phyloP scores from a whole-genome alignment of 2,329 filamentous ascomycete genomes.

The Hypoxylon sp. region DNA sequence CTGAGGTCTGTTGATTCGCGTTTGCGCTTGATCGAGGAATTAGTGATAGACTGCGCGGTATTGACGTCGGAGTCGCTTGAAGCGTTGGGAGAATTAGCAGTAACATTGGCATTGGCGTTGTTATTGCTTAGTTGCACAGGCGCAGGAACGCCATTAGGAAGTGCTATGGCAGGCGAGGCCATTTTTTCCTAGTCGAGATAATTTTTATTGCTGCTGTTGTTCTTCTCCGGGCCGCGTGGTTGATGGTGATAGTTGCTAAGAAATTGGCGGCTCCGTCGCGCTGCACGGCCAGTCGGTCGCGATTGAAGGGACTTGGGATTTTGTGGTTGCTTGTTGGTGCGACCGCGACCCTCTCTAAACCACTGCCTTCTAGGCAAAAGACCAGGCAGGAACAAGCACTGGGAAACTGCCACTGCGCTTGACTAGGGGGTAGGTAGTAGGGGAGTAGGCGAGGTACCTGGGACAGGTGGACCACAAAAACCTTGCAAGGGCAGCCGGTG shows the following conservation, averaged over 20 bases:
- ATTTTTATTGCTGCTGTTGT: conserved; percentile 25
- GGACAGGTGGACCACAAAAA: conserved; percentile 31
- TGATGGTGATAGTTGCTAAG: conserved; percentile 37
- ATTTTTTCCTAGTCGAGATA: conserved; percentile 40
- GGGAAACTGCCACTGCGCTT: conserved; percentile 24
- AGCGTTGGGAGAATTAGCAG: conserved; percentile 9
- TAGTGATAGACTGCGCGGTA: conserved; percentile 48
- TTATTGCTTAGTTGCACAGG: conserved; percentile 45
- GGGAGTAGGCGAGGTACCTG: conserved; percentile 10
- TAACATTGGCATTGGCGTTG: conserved; percentile 27
- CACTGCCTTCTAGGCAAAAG: conserved; percentile 4
- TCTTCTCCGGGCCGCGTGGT: conserved; percentile 13
- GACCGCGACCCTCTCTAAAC: conserved; percentile 37
- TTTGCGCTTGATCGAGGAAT: conserved; percentile 54
- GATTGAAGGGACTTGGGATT: conserved; percentile 42
- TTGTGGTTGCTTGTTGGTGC: conserved; percentile 44
- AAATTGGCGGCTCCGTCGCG: conserved; percentile 48
- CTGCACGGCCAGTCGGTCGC: conserved; percentile 46
- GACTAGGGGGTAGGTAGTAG: neutral
- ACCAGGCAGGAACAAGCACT: conserved; percentile 23
- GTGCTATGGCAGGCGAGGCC: conserved; percentile 53
- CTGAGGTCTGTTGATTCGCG: conserved; percentile 51
- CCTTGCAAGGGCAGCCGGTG: conserved; percentile 27
- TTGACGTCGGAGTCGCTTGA: conserved; percentile 39
- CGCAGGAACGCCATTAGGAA: conserved; percentile 50